These are phyloP conservation scores for Schwanniomyces vanrijiae DNA, from an alignment of 805 yeast genomes.

Conservation along the genomic window DNA sequence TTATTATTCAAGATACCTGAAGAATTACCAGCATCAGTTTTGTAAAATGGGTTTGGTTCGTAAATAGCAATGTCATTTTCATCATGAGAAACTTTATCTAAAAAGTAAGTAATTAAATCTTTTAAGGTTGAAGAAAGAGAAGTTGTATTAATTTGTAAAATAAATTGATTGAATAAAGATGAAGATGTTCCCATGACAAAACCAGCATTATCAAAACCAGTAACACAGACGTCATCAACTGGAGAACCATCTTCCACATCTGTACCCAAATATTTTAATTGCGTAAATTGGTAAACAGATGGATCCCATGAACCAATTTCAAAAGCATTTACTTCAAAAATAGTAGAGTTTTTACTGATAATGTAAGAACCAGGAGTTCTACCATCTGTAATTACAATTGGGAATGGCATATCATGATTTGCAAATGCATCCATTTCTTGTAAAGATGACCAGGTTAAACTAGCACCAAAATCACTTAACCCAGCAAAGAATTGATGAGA, in stretches of 20 bases:
- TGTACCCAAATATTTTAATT: constrained; percentile 71
- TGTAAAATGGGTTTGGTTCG: constrained; percentile 63
- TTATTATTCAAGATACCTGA: constrained; percentile 17
- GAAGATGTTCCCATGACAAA: constrained; percentile 83
- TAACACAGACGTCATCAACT: constrained; percentile 47
- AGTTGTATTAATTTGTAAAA: constrained; percentile 53
- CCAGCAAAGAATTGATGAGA: constrained; percentile 37
- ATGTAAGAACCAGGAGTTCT: constrained; percentile 32
- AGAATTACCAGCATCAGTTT: constrained; percentile 32
- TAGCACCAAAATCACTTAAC: constrained; percentile 26
- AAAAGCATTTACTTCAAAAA: constrained; percentile 38
- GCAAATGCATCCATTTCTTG: constrained; percentile 22
- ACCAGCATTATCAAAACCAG: constrained; percentile 80
- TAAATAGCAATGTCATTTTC: constrained; percentile 71
- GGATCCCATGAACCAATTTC: constrained; percentile 88
- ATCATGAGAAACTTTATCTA: constrained; percentile 39
- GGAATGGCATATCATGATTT: constrained; percentile 38
- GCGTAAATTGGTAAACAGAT: constrained; percentile 61
- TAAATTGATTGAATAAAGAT: constrained; percentile 68
- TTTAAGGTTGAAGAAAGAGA: constrained; percentile 20
- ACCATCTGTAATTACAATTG: constrained; percentile 39
- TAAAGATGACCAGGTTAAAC: constrained; percentile 31
- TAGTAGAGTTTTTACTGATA: constrained; percentile 35
- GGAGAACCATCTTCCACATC: constrained; percentile 60
- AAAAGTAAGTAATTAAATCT: constrained; percentile 19